Percentiles rank a stretch among this genome's conserved stretches.
Conservation (phyloP, 2,329 filamentous ascomycete species). For the Scedosporium aurantiacum region DNA sequence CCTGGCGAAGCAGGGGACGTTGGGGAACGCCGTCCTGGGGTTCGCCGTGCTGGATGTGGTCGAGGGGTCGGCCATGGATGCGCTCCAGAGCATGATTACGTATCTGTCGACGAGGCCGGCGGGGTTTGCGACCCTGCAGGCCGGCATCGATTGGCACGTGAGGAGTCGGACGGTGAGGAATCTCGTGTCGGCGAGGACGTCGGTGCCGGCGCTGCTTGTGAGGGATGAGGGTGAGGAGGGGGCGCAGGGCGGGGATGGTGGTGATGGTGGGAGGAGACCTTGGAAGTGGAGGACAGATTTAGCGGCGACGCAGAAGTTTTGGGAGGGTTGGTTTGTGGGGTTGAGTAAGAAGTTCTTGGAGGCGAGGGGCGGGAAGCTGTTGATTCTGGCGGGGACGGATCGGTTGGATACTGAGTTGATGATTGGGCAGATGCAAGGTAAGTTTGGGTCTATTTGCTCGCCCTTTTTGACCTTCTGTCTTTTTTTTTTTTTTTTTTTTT, state of each 20-base stretch:
- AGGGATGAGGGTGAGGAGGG: slow-evolving; percentile 28
- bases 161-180: slow-evolving; percentile 81
- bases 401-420: slow-evolving; percentile 82
- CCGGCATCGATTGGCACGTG: slow-evolving; percentile 89
- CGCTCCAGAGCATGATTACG: slow-evolving; percentile 84
- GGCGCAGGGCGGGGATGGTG: slow-evolving; percentile 5
- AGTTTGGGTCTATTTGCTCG: slow-evolving; percentile 10
- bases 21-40: slow-evolving; percentile 63
- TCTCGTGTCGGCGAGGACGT: slow-evolving; percentile 69
- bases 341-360: slow-evolving; percentile 79
- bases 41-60: slow-evolving; percentile 92
- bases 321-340: slow-evolving; percentile 87
- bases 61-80: slow-evolving; percentile 91
- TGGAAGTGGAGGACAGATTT: slow-evolving; percentile 87
- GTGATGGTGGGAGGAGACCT: slow-evolving; percentile 24
- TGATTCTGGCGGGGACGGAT: slow-evolving; percentile 82
- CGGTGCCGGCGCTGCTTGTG: slow-evolving; percentile 68
- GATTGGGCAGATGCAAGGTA: slow-evolving; percentile 95
- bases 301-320: slow-evolving; percentile 73
- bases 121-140: slow-evolving; percentile 64
- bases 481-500: slow-evolving; percentile 1
- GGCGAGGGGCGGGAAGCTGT: slow-evolving; percentile 70
- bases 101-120: slow-evolving; percentile 75
- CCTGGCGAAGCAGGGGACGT: slow-evolving; percentile 53
- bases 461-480: not conserved